Evolutionary conservation across 768 basidiomycete genomes (phyloP), one percentile per base, ranked within the genome.

Genomic region (Boletales sp.): DNA sequence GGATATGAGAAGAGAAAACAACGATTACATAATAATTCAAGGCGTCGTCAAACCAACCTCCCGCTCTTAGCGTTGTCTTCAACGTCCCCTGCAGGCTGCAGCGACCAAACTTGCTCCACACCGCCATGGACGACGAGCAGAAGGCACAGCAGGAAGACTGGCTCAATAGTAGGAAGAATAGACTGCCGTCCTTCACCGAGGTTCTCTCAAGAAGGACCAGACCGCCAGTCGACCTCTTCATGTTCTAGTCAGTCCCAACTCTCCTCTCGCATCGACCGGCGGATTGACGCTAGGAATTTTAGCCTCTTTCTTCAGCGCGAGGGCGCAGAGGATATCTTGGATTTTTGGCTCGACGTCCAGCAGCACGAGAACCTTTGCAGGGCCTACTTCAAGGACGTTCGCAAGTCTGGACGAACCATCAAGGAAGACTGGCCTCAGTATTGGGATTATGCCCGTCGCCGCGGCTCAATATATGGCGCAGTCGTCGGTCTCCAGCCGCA

Each of bases 361-460:
- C 96, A 98, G 71, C 96, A 99, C 67, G 96, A 98, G 73, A 97
- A 97, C 66, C 83, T 99, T 32, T 98, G 95, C 69, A 82, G 94
- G 53, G 96, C 95, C 8, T 98, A 98, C 70, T 98, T 99, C 82
- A 96, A 97, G 76, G 96, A 98, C 69, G 84, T 99, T 46, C 87
- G 90, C 63, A 94, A 94, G 72, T 94, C 94, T 0, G 94, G 94
- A 3, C 82, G 88, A 25, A 83, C 87, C 12, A 89, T 99, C 67
- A 88, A 87, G 65, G 90, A 97, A 15, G 96, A 97, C 67, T 99
- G 96, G 96, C 96, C 96, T 6, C 91, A 96, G 68, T 98, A 95
- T 62, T 94, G 91, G 84, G 87, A 93, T 56, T 91, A 93, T 65
- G 96, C 96, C 12, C 82, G 92, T 41, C 76, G 87, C 41, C 75